Conservation (phyloP, 805 yeast genomes). For the Maudiozyma barnettii region DNA sequence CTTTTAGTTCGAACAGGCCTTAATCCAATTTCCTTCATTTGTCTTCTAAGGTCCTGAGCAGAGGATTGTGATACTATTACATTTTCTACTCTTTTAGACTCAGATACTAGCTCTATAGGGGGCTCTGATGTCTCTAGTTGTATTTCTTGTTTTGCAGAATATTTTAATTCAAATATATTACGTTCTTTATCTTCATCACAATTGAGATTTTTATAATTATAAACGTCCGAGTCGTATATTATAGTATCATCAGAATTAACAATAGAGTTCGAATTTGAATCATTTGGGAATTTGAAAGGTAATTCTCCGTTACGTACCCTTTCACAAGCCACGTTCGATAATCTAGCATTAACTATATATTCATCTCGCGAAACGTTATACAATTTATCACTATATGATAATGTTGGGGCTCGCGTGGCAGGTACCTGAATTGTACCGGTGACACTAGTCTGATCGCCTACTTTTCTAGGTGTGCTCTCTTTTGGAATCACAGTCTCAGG, state of each 20-base stretch:
- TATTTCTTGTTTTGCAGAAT: background rate
- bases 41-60: constrained; percentile 19
- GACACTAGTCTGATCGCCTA: background rate
- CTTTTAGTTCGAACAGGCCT: constrained; percentile 22
- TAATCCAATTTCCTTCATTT: constrained; percentile 20
- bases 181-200: background rate
- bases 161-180: background rate
- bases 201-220: background rate
- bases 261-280: no score
- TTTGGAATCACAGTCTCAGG: background rate
- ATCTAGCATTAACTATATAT: background rate
- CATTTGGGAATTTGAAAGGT: background rate
- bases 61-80: constrained; percentile 14
- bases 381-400: background rate
- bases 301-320: background rate
- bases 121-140: background rate
- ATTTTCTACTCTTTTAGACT: background rate
- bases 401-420: constrained; percentile 24
- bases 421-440: constrained; percentile 20
- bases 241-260: background rate
- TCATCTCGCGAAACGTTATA: background rate
- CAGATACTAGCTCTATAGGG: background rate
- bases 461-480: background rate
- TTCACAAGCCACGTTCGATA: background rate
- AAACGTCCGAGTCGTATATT: background rate